phyloP scores from a whole-genome alignment of 805 yeast genomes.

The Torulaspora franciscae region DNA sequence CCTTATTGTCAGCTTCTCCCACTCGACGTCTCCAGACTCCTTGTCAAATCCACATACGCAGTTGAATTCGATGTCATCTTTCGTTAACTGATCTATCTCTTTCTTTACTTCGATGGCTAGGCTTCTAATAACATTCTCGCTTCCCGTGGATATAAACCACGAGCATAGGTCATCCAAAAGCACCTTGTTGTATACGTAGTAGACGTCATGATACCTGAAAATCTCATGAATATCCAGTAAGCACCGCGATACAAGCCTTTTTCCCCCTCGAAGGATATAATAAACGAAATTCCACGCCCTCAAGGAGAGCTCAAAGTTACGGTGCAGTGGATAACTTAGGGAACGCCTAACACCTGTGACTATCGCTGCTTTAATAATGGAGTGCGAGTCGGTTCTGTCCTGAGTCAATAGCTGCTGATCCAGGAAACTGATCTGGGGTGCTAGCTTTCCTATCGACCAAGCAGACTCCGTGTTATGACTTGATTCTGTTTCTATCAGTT shows the following conservation, averaged over 20 bases:
- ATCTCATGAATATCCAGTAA: conserved; percentile 61
- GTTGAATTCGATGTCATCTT: conserved; percentile 45
- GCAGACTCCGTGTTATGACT: conserved; percentile 77
- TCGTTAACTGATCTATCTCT: conserved; percentile 38
- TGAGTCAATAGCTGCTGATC: conserved; percentile 51
- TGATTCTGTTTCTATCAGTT: conserved; percentile 67
- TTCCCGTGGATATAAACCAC: conserved; percentile 61
- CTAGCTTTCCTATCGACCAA: conserved; percentile 86
- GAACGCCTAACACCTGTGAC: conserved; percentile 67
- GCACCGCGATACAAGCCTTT: conserved; percentile 54
- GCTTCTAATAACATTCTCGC: conserved; percentile 53
- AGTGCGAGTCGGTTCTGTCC: conserved; percentile 17
- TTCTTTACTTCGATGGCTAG: conserved; percentile 60
- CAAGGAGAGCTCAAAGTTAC: conserved; percentile 56
- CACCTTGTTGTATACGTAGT: conserved; percentile 76
- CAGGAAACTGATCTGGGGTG: conserved; percentile 70
- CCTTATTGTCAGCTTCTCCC: conserved; percentile 43
- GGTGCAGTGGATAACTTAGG: conserved; percentile 70
- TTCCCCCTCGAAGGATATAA: conserved; percentile 61
- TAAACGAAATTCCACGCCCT: conserved; percentile 76
- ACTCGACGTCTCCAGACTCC: conserved; percentile 37
- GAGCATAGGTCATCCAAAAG: conserved; percentile 71
- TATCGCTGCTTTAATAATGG: conserved; percentile 47
- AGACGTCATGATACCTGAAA: conserved; percentile 77
- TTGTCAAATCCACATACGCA: conserved; percentile 37